A percentile compares a stretch with the other conserved stretches of the same genome.
Evolutionary conservation across 805 yeast species (phyloP).

Genomic region (Kuraishia ogatae): DNA sequence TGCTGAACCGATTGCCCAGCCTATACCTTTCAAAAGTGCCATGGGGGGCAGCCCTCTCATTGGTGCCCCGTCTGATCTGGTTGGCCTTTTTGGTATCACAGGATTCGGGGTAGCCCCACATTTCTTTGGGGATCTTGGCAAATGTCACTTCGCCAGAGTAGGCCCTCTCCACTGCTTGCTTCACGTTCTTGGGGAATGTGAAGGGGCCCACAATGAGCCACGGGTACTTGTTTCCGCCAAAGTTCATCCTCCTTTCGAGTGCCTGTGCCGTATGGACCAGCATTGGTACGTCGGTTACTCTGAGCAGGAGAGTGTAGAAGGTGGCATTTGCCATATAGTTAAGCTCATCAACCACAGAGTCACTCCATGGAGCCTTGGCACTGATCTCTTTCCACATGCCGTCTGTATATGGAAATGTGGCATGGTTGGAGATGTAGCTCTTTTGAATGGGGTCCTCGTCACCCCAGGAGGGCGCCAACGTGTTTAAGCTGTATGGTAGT

Average conservation of each 20-base stretch:
- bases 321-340: slow-evolving; percentile 5
- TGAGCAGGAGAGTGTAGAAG: slow-evolving; percentile 4
- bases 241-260: neutral
- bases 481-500: neutral
- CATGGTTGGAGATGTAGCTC: neutral
- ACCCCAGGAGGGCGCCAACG: neutral
- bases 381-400: too few species aligned
- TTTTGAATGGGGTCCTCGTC: neutral
- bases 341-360: too few species aligned
- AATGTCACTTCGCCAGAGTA: slow-evolving; percentile 65
- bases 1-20: slow-evolving; percentile 49
- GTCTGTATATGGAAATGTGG: neutral
- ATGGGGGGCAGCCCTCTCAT: slow-evolving; percentile 14
- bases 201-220: neutral
- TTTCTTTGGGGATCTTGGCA: slow-evolving; percentile 60
- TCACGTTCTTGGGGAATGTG: slow-evolving; percentile 58
- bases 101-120: slow-evolving; percentile 67
- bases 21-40: slow-evolving; percentile 33
- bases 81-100: slow-evolving; percentile 58
- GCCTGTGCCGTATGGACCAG: neutral
- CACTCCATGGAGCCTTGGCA: too few species aligned
- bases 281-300: neutral
- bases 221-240: neutral
- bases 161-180: slow-evolving; percentile 45
- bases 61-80: slow-evolving; percentile 36